These are phyloP conservation scores for Colletotrichum aenigma DNA, from an alignment of 2,329 filamentous ascomycete genomes.

Conservation along the genomic window DNA sequence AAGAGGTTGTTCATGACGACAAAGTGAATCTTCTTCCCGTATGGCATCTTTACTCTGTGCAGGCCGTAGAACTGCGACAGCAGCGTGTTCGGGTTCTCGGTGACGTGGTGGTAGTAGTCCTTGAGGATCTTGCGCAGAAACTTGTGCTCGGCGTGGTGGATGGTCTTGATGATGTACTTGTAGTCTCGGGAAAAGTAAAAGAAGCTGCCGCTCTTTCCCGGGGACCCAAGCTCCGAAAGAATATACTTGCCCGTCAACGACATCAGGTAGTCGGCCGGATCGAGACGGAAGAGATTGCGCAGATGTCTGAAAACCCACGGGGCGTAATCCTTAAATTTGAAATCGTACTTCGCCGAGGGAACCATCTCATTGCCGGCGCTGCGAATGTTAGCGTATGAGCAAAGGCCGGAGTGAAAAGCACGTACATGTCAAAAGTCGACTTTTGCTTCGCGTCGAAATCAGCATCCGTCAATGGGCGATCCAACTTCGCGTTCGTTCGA, in stretches of 20 bases:
- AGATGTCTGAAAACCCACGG: slow-evolving; percentile 98
- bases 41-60: slow-evolving; percentile 97
- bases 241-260: slow-evolving; percentile 99
- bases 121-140: slow-evolving; percentile 83
- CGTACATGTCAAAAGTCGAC: slow-evolving; percentile 96
- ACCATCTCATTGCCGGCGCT: slow-evolving; percentile 96
- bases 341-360: slow-evolving; percentile 98
- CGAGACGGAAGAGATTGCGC: slow-evolving; percentile 84
- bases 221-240: slow-evolving; percentile 93
- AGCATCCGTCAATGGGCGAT: slow-evolving; percentile 84
- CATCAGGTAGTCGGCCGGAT: slow-evolving; percentile 97
- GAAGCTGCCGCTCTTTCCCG: slow-evolving; percentile 97
- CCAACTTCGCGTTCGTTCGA: slow-evolving; percentile 94
- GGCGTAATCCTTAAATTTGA: slow-evolving; percentile 99
- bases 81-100: slow-evolving; percentile 92
- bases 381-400: slow-evolving; percentile 34
- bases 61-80: slow-evolving; percentile 98
- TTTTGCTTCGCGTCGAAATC: slow-evolving; percentile 97
- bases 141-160: slow-evolving; percentile 93
- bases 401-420: slow-evolving; percentile 63
- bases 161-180: slow-evolving; percentile 99
- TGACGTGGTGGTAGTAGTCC: slow-evolving; percentile 93
- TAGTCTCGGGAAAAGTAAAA: slow-evolving; percentile 99
- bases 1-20: slow-evolving; percentile 99
- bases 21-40: slow-evolving; percentile 98